Base-by-base conservation (phyloP, 371 early-diverging fungal species). In the Scutellospora calospora region DNA sequence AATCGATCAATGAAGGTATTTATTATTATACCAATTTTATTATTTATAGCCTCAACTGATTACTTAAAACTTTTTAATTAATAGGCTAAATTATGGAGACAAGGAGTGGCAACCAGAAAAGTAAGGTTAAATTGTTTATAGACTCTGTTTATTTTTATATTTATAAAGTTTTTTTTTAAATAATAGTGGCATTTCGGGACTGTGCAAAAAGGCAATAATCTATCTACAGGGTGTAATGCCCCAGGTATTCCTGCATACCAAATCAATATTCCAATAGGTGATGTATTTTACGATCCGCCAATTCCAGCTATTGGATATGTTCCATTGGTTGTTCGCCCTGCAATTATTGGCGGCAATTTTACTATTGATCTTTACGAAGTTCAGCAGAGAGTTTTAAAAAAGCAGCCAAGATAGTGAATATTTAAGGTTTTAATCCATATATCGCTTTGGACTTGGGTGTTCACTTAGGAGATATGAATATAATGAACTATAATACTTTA, bases 211-310 rank as follows among this genome's bases (percentile, higher is more conserved):
- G 55, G 27, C 55, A 35, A n/a, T 54, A 33, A 20, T 74, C 9
- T 25, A 6, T 8, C 75, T 74, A 74, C 35, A 25, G 57, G 57
- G n/a, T 74, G 75, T 55, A 54, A 5, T 76, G 76, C 41, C 14
- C 60, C 41, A n/a, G 33, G 33, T 29, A 41, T 38, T 54, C 76
- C 60, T 33, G 54, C 45, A 45, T 76, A 60, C 59, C 33, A 51
- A 22, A 59, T 76, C 38, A 76, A 31, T n/a, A 76, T 76, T 33
- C 76, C 76, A 12, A 54, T 59, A 20, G 45, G 60, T 29, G 76
- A 76, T 38, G 35, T 76, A n/a, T 62, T 76, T 76, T 76, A 45
- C 12, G 76, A 76, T 22, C 76, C 76, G 35, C 76, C 41, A 3
- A 54, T 76, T 25, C 76, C 63, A 52, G 63, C 59, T 33, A 76